Conservation (phyloP, 345 rosid genomes). For the Abelmoschus esculentus region DNA sequence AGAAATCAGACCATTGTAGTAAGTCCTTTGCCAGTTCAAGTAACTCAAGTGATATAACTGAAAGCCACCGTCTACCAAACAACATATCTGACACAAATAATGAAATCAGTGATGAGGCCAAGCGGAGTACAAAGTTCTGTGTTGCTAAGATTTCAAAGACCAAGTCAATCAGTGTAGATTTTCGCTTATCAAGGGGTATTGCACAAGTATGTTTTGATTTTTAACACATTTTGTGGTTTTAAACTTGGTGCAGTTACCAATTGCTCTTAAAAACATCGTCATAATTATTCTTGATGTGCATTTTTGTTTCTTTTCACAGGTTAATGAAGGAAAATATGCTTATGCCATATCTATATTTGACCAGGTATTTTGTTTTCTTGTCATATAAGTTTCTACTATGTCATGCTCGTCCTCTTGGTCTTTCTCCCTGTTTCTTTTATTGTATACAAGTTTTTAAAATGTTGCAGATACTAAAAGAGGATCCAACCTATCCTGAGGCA, state of each 20-base stretch:
- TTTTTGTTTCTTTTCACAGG: constrained; percentile 38
- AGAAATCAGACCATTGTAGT: constrained; percentile 31
- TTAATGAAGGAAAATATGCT: constrained; percentile 89
- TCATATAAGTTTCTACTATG: constrained; percentile 6
- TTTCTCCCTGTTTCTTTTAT: constrained; percentile 2
- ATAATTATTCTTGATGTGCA: constrained; percentile 7
- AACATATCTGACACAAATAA: constrained; percentile 24
- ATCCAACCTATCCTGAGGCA: constrained; percentile 87
- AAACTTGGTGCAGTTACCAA: neutral
- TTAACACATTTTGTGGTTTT: neutral
- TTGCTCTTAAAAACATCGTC: constrained; percentile 6
- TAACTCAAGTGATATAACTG: constrained; percentile 36
- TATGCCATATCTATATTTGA: constrained; percentile 82
- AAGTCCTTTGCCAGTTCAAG: constrained; percentile 28
- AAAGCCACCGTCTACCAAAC: constrained; percentile 28
- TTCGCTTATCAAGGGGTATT: constrained; percentile 93
- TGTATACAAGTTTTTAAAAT: neutral
- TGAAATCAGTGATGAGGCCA: constrained; percentile 38
- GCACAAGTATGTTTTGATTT: constrained; percentile 53
- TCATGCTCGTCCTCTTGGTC: constrained; percentile 2
- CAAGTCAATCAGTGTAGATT: constrained; percentile 82
- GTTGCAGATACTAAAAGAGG: constrained; percentile 69
- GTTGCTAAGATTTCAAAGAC: constrained; percentile 59
- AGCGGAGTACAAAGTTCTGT: constrained; percentile 49
- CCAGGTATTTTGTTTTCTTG: constrained; percentile 45